phyloP scores from a whole-genome alignment of 1,284 basidiomycete species.

The Pyrrhoderma noxium region DNA sequence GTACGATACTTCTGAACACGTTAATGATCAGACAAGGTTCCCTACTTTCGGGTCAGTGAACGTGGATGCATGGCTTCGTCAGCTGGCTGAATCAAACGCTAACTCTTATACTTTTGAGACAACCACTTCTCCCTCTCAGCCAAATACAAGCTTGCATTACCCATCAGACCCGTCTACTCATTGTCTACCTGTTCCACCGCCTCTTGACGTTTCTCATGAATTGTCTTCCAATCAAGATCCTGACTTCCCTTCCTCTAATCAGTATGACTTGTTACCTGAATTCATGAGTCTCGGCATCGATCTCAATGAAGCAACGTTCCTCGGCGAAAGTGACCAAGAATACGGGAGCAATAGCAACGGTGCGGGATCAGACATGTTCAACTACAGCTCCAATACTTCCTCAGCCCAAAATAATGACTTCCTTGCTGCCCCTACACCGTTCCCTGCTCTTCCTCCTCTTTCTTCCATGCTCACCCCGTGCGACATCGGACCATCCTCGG shows the following conservation, averaged over 20 bases:
- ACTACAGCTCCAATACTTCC: background rate
- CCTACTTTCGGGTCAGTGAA: conserved; percentile 7
- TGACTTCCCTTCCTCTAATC: background rate
- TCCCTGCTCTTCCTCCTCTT: background rate
- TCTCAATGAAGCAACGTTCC: conserved; percentile 4
- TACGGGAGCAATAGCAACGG: background rate
- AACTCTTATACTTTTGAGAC: background rate
- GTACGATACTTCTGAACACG: background rate
- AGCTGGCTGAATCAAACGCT: conserved; percentile 4
- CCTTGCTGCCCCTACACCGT: background rate
- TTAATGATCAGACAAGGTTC: background rate
- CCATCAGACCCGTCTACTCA: conserved; percentile 1
- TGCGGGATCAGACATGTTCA: conserved; percentile 1
- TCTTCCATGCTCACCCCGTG: background rate
- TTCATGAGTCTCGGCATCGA: conserved; percentile 12
- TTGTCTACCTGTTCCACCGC: conserved; percentile 6
- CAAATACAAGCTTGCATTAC: background rate
- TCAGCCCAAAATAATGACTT: background rate
- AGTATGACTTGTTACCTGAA: conserved; percentile 9
- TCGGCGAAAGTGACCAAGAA: conserved; percentile 5
- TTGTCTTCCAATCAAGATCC: conserved; percentile 5
- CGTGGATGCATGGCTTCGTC: conserved; percentile 15
- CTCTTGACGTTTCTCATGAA: conserved; percentile 10
- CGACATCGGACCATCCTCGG: background rate
- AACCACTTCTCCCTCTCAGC: background rate